phyloP scores from a whole-genome alignment of 2,329 filamentous ascomycete species.

The Hypoxylon sp. region DNA sequence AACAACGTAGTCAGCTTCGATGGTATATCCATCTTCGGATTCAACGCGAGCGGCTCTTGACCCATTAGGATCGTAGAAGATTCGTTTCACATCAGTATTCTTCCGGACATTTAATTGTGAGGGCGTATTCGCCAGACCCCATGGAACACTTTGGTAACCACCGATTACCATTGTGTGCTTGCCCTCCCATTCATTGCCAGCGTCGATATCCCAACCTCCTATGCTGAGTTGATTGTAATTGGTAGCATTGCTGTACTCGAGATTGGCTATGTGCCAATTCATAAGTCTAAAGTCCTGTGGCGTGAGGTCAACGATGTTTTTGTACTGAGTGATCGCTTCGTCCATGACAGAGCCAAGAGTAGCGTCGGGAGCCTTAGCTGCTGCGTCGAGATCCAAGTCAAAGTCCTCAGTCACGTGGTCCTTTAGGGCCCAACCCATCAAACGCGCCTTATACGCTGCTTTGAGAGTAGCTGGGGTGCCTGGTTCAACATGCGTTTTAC shows the following conservation, averaged over 20 bases:
- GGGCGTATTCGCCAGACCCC: conserved; percentile 84
- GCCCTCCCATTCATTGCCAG: conserved; percentile 97
- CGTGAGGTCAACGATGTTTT: conserved; percentile 83
- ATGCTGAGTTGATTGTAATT: conserved; percentile 90
- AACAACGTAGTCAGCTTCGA: conserved; percentile 92
- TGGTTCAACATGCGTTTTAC: conserved; percentile 78
- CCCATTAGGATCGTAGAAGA: conserved; percentile 72
- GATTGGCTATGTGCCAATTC: conserved; percentile 98
- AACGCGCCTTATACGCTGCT: conserved; percentile 81
- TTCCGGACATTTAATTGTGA: conserved; percentile 82
- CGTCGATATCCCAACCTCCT: conserved; percentile 95
- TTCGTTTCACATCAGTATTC: conserved; percentile 78
- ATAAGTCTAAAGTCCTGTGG: conserved; percentile 90
- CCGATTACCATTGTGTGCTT: conserved; percentile 94
- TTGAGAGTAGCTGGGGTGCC: conserved; percentile 78
- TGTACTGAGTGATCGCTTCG: conserved; percentile 90
- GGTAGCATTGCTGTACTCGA: conserved; percentile 96
- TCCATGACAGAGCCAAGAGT: conserved; percentile 94
- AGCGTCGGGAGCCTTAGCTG: conserved; percentile 74
- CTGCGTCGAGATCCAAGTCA: conserved; percentile 78
- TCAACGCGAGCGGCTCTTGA: conserved; percentile 72
- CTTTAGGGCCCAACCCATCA: conserved; percentile 86
- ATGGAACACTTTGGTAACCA: conserved; percentile 93
- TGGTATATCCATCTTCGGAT: conserved; percentile 80
- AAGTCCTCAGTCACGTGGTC: conserved; percentile 72